phyloP scores from a whole-genome alignment of 805 yeast genomes.

The Lachancea dasiensis region DNA sequence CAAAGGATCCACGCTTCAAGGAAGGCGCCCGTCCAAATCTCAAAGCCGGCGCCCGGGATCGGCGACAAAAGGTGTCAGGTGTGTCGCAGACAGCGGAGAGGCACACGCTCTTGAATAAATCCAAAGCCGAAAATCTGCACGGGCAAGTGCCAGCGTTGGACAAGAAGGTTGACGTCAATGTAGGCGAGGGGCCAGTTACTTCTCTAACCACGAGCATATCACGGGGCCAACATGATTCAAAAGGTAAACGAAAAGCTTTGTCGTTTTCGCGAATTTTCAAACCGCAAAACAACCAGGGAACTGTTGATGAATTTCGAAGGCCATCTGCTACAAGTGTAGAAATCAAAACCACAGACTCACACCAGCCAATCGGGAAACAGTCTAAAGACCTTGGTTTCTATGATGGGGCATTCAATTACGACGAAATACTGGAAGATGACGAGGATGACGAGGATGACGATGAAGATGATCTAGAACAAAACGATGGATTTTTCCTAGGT shows the following conservation, averaged over 20 bases:
- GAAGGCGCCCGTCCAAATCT: too few species aligned
- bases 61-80: too few species aligned
- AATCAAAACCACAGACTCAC: not conserved
- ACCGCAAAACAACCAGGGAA: not conserved
- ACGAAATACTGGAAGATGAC: slow-evolving; percentile 29
- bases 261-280: slow-evolving; percentile 21
- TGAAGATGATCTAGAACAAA: slow-evolving; percentile 30
- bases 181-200: too few species aligned
- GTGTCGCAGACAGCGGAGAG: too few species aligned
- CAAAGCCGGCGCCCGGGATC: too few species aligned
- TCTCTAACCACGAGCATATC: not conserved
- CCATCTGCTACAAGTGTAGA: not conserved
- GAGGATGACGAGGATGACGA: slow-evolving; percentile 31
- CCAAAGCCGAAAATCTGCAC: too few species aligned
- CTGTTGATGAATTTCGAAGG: too few species aligned
- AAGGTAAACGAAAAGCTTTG: slow-evolving; percentile 15
- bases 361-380: slow-evolving; percentile 4
- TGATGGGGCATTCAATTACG: slow-evolving; percentile 17
- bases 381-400: slow-evolving; percentile 5
- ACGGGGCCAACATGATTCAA: slow-evolving; percentile 6
- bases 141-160: too few species aligned
- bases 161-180: too few species aligned
- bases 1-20: too few species aligned
- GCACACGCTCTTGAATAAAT: too few species aligned
- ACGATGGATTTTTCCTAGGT: slow-evolving; percentile 18